Conservation (phyloP, 805 yeast species). For the Metschnikowia baotianmanensis region DNA sequence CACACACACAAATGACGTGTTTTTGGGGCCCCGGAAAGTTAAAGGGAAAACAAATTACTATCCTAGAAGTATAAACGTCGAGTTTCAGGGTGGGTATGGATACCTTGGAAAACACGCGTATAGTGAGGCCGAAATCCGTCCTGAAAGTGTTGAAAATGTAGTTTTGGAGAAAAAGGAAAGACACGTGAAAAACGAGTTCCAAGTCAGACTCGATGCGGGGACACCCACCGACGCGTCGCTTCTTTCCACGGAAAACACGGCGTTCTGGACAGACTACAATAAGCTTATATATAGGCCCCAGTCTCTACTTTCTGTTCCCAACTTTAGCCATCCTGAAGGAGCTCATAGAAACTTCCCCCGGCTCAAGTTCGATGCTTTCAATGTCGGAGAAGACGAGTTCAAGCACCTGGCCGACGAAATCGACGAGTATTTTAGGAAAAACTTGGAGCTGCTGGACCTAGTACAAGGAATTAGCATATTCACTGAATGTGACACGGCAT, state of each 20-base stretch:
- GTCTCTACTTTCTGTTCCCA: conserved; percentile 49
- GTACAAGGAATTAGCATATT: conserved; percentile 68
- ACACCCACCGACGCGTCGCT: conserved; percentile 18
- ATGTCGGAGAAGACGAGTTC: conserved; percentile 64
- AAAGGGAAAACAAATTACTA: conserved; percentile 48
- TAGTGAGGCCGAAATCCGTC: conserved; percentile 20
- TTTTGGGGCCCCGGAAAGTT: conserved; percentile 21
- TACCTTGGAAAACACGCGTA: conserved; percentile 57
- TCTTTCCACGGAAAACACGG: conserved; percentile 43
- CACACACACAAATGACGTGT: conserved; percentile 45
- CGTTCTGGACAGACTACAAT: conserved; percentile 80
- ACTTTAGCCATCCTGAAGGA: conserved; percentile 52
- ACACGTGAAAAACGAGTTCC: conserved; percentile 57
- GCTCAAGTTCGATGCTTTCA: conserved; percentile 45
- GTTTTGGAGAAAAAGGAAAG: conserved; percentile 34
- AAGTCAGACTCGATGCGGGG: conserved; percentile 56
- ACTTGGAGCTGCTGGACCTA: conserved; percentile 73
- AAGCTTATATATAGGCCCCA: conserved; percentile 64
- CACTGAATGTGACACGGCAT: conserved; percentile 71
- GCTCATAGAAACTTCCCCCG: conserved; percentile 30
- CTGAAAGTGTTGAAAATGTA: conserved; percentile 10
- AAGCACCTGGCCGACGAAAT: conserved; percentile 29
- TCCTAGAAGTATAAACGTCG: conserved; percentile 87
- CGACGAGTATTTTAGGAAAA: conserved; percentile 54
- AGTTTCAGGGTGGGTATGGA: conserved; percentile 74